Evolutionary conservation across 805 yeast species (phyloP).

Genomic region (Pichia phayaonensis): DNA sequence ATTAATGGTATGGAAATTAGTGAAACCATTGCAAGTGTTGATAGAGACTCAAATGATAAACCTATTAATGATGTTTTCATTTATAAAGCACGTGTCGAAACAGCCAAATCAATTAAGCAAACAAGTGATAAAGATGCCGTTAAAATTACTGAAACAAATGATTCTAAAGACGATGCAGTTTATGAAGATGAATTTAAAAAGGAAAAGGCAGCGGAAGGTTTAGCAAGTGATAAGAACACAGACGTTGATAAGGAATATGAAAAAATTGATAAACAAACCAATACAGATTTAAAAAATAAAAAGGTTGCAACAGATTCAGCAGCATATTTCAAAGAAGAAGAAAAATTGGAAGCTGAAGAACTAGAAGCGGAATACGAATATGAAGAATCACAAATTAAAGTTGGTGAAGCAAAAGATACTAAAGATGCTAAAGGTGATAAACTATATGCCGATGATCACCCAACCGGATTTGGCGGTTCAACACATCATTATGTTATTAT

Average conservation of each 20-base stretch:
- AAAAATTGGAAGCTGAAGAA: not conserved
- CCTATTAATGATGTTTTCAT: slow-evolving; percentile 41
- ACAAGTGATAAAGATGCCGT: not conserved
- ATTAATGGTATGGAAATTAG: slow-evolving; percentile 59
- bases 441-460: not conserved
- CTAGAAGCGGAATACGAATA: not conserved
- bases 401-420: not conserved
- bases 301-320: not conserved
- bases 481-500: slow-evolving; percentile 10
- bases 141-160: not conserved
- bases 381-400: not conserved
- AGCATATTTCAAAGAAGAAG: not conserved
- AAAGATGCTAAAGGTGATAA: not conserved
- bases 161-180: not conserved
- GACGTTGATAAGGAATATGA: not conserved
- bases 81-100: slow-evolving; percentile 9
- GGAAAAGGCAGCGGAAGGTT: not conserved
- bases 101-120: not conserved
- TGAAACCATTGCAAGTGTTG: slow-evolving; percentile 49
- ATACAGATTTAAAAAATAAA: not conserved
- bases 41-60: slow-evolving; percentile 33
- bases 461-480: slow-evolving; percentile 5
- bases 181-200: not conserved
- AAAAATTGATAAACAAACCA: not conserved
- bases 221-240: not conserved